phyloP scores from a whole-genome alignment of 169 alveolate species.

The Plasmodium gallinaceum region DNA sequence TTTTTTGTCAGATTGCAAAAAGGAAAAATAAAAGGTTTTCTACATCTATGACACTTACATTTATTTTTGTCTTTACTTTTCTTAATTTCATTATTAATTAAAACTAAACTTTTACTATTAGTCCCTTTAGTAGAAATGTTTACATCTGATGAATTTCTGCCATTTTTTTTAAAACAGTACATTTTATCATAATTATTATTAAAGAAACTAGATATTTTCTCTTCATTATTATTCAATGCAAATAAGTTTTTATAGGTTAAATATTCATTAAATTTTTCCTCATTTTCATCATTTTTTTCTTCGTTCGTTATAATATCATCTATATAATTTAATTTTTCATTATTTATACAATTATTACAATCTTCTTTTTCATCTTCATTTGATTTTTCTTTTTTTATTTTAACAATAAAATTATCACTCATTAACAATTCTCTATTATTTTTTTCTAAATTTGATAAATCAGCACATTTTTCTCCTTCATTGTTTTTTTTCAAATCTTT shows the following conservation, averaged over 20 bases:
- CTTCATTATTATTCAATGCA: constrained; percentile 41
- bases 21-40: constrained; percentile 2
- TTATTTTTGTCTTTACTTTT: constrained; percentile 13
- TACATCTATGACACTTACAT: background rate
- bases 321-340: background rate
- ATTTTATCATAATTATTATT: constrained; percentile 40
- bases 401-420: constrained; percentile 68
- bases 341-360: background rate
- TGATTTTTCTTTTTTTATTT: constrained; percentile 4
- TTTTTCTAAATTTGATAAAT: constrained; percentile 28
- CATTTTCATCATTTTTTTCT: constrained; percentile 15
- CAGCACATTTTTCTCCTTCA: background rate
- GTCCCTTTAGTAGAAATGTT: constrained; percentile 48
- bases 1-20: background rate
- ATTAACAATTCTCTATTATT: constrained; percentile 39
- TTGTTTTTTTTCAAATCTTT: constrained; percentile 15
- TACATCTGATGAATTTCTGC: constrained; percentile 9
- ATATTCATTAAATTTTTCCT: constrained; percentile 25
- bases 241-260: constrained; percentile 62
- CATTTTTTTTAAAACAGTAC: background rate
- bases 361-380: background rate
- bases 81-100: constrained; percentile 37
- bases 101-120: constrained; percentile 16
- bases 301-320: constrained; percentile 9
- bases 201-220: constrained; percentile 35